Evolutionary conservation across 306 rosid species (phyloP), one percentile per base, ranked within the genome.

Genomic region (Prinsepia uniflora): DNA sequence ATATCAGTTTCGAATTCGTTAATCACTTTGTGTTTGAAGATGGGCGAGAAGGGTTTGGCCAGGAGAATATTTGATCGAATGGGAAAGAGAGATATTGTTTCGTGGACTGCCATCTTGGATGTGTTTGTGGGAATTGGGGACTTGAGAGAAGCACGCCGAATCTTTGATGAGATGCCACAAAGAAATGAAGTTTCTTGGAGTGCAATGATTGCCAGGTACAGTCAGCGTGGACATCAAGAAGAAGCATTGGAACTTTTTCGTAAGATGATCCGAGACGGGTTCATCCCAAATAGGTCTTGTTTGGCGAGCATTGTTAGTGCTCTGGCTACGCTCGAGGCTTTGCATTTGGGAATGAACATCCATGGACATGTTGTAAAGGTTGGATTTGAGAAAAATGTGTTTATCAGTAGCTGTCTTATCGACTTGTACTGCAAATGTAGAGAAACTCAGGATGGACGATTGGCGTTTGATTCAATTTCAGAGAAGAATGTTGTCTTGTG

Each of bases 171-270:
- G 46, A 58, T 71, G 75, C 75, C 75, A 0, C 66, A 56, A 18
- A 71, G 75, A 58, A 58, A 71, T 45, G 75, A 71, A 40, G 45
- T 71, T 22, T 71, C 75, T 58, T 71, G 75, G 75, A 71, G 75
- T 44, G 66, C 57, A 44, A 71, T 71, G 75, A 71, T 71, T 20
- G 30, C 75, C 0, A 58, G 75, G 75, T 71, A 58, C 56, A 58
- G 66, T 15, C 75, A 71, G 22, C 44, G 45, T 34, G 67, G 75
- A 12, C 30, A 30, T 71, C 67, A 66, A 10, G 57, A 45, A 71
- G 67, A 71, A 59, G 67, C 75, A 0, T 46, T 71, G 75, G 34
- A 57, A 17, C 75, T 71, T 34, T 58, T 71, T 62, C 53, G 11
- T 57, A 66, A 10, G 57, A 71, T 71, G 75, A 39, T 59, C 15